Percentiles rank a stretch among this genome's conserved stretches.
These are phyloP conservation scores for Pichia sp. DNA, from an alignment of 1,139 yeast species.

Conservation along the genomic window DNA sequence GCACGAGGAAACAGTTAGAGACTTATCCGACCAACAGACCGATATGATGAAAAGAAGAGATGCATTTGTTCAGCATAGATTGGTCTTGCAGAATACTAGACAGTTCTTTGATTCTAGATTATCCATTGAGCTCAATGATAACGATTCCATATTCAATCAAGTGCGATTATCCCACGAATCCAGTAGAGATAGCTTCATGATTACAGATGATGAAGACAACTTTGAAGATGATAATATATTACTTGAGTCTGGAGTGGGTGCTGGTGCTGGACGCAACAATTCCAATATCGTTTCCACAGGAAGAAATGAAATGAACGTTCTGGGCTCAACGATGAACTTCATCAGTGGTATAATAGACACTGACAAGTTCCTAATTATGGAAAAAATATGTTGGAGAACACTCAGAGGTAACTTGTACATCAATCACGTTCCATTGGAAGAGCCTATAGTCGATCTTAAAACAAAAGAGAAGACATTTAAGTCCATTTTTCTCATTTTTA, in stretches of 20 bases:
- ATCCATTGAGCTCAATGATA: slow-evolving; percentile 24
- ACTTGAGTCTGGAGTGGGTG: slow-evolving; percentile 16
- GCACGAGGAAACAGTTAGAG: slow-evolving; percentile 37
- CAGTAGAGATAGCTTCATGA: slow-evolving; percentile 22
- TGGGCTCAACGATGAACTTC: slow-evolving; percentile 36
- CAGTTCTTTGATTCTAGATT: slow-evolving; percentile 26
- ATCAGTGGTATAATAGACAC: slow-evolving; percentile 82
- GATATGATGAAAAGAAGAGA: slow-evolving; percentile 31
- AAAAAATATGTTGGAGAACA: slow-evolving; percentile 88
- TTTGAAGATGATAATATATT: background rate
- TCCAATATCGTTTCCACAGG: slow-evolving; percentile 8
- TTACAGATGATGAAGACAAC: slow-evolving; percentile 21
- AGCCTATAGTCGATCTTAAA: slow-evolving; percentile 45
- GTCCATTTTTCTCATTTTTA: slow-evolving; percentile 58
- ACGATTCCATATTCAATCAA: slow-evolving; percentile 19
- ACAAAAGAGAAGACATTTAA: slow-evolving; percentile 46
- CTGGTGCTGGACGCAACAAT: background rate
- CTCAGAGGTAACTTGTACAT: slow-evolving; percentile 68
- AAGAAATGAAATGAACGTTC: slow-evolving; percentile 22
- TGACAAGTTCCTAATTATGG: slow-evolving; percentile 61
- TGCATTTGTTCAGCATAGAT: slow-evolving; percentile 39
- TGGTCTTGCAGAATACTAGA: slow-evolving; percentile 34
- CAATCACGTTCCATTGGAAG: slow-evolving; percentile 59
- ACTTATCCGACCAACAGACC: slow-evolving; percentile 37
- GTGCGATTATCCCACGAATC: slow-evolving; percentile 22